Conservation (phyloP, 441 rosid genomes). For the Mallotus japonicus region DNA sequence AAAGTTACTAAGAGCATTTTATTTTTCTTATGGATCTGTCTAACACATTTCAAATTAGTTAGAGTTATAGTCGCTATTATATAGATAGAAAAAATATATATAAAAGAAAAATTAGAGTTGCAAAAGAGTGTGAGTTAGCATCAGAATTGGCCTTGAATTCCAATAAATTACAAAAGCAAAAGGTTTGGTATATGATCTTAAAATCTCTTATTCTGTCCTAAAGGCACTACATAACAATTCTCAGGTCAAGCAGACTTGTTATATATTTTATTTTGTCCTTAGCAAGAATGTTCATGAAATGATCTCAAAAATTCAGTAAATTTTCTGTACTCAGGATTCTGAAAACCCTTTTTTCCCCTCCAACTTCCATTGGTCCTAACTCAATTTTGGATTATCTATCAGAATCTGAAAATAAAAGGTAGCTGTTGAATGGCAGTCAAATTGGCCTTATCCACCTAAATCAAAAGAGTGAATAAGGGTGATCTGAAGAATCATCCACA, state of each 20-base stretch:
- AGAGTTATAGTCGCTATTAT: too few species aligned
- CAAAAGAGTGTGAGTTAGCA: background rate
- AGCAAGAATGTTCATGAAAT: background rate
- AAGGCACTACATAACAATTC: background rate
- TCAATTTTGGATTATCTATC: background rate
- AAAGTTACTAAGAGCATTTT: too few species aligned
- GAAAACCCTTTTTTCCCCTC: background rate
- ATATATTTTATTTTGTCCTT: conserved; percentile 10
- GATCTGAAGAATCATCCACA: too few species aligned
- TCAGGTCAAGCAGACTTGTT: conserved; percentile 7
- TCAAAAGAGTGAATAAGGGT: too few species aligned
- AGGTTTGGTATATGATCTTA: background rate
- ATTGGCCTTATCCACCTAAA: background rate
- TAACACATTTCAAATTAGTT: too few species aligned
- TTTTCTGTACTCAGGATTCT: too few species aligned
- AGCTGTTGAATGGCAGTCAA: background rate
- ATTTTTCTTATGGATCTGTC: too few species aligned
- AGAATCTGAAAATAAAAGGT: background rate
- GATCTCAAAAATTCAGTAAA: background rate
- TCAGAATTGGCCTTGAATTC: background rate
- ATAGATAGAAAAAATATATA: too few species aligned
- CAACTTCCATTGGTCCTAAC: background rate
- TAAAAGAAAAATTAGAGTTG: background rate
- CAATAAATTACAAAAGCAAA: background rate
- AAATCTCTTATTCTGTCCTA: background rate